Conservation (phyloP, 129 eudicot genomes). For the Centaurea solstitialis region DNA sequence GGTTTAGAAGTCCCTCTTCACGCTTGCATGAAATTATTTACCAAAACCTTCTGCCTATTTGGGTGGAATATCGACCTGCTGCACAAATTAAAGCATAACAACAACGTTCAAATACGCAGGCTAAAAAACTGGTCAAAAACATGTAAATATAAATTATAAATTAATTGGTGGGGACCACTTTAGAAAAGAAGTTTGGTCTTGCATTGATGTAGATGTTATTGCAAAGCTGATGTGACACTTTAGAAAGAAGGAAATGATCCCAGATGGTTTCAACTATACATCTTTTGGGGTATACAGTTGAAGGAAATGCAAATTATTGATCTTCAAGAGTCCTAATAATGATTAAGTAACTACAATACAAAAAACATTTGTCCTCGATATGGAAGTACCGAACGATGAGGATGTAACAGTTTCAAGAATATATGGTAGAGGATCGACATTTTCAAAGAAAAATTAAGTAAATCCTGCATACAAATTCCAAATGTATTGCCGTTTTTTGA, state of each 20-base stretch:
- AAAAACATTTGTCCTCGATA: background rate
- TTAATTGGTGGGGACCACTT: no score
- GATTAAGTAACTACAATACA: background rate
- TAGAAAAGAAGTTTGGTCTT: no score
- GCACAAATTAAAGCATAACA: background rate
- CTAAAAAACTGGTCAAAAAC: no score
- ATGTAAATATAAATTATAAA: no score
- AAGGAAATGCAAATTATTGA: background rate
- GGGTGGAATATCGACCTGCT: constrained; percentile 21
- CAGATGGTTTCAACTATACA: background rate
- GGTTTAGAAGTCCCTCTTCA: background rate
- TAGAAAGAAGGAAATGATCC: background rate
- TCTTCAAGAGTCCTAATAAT: background rate
- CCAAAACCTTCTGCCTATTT: constrained; percentile 14
- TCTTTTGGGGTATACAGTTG: background rate
- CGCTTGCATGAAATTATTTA: constrained; percentile 20
- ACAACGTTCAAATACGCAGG: background rate
- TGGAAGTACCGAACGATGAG: background rate
- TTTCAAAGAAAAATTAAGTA: background rate
- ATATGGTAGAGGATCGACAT: background rate
- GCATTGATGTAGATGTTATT: no score
- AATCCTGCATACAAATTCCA: background rate
- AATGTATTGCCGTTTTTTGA: background rate
- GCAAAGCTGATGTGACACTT: no score
- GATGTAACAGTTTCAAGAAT: background rate